These are phyloP conservation scores for Apophysomyces sp. DNA, from an alignment of 371 early-diverging fungal genomes.

Conservation along the genomic window DNA sequence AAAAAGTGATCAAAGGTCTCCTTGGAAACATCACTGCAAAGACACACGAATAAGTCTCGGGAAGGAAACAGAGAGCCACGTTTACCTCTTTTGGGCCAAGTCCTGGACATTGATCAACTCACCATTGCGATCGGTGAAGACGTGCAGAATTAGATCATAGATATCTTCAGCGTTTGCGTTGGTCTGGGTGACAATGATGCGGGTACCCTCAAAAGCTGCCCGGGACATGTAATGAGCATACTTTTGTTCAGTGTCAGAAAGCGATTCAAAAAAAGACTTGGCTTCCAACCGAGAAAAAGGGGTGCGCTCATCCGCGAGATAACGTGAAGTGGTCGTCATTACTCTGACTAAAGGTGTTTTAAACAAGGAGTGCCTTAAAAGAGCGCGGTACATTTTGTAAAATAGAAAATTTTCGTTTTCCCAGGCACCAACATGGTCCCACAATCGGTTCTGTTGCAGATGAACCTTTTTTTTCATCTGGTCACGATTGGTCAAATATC, in stretches of 20 bases:
- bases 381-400: background rate
- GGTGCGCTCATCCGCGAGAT: conserved; percentile 46
- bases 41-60: background rate
- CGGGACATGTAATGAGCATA: conserved; percentile 65
- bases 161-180: conserved; percentile 41
- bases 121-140: conserved; percentile 23
- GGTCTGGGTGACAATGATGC: conserved; percentile 44
- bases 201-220: conserved; percentile 59
- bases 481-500: background rate
- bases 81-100: conserved; percentile 30
- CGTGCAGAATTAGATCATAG: conserved; percentile 34
- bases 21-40: conserved; percentile 37
- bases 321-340: conserved; percentile 27
- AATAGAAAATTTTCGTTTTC: background rate
- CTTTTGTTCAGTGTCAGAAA: conserved; percentile 47
- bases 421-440: background rate
- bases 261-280: conserved; percentile 52
- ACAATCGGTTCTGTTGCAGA: background rate
- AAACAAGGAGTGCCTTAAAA: background rate
- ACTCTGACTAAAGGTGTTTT: background rate
- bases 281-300: conserved; percentile 54
- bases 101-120: conserved; percentile 22
- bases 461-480: background rate
- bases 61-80: background rate
- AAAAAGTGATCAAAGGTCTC: conserved; percentile 54